Evolutionary conservation across 116 monocot genomes (phyloP), one percentile per base, ranked within the genome.

Genomic region (Phalaenopsis hybrid): DNA sequence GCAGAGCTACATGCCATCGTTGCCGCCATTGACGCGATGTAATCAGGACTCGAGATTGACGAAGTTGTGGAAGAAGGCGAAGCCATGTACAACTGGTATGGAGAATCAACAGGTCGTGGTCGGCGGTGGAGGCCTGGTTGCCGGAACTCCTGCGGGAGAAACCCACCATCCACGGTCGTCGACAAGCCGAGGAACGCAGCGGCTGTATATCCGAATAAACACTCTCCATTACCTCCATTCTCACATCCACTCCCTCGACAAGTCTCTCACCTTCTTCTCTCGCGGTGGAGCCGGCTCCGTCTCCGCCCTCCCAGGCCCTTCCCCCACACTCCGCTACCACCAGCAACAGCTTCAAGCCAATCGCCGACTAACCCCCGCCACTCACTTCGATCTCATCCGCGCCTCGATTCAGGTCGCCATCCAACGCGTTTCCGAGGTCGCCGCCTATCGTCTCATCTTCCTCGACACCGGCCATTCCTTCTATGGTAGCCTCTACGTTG

Each of bases 161-260:
- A 76, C 82, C 21, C 76, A 89, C 79, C 85, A 88, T 63, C 92
- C 94, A 0, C 89, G 93, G 11, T 92, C 95, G 17, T 92, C 98
- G 3, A 92, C 95, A 0, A 98, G 95, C 86, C 90, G 98, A 4
- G 95, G 93, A 77, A 98, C 98, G 6, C 92, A 93, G 34, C 95
- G 95, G 43, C 89, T 99, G 44, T 99, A 95, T 84, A 87, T 99
- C 85, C 95, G 93, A 55, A 88, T 99, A 85, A 99, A 95, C 84
- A 95, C 99, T 11, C 95, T 99, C 48, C 87, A 95, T 85, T 95
- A 92, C 91, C 81, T 95, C 80, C 88, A 89, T 84, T 79, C 82
- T 57, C 90, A 91, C 85, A 81, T 99, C 73, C 89, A 88, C 81
- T 80, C 88, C 77, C 87, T 99, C 25, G 91, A 95, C 85, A 90